A percentile compares a stretch with the other conserved stretches of the same genome.
phyloP scores from a whole-genome alignment of 1,284 basidiomycete genomes.

The Naganishia sp. region DNA sequence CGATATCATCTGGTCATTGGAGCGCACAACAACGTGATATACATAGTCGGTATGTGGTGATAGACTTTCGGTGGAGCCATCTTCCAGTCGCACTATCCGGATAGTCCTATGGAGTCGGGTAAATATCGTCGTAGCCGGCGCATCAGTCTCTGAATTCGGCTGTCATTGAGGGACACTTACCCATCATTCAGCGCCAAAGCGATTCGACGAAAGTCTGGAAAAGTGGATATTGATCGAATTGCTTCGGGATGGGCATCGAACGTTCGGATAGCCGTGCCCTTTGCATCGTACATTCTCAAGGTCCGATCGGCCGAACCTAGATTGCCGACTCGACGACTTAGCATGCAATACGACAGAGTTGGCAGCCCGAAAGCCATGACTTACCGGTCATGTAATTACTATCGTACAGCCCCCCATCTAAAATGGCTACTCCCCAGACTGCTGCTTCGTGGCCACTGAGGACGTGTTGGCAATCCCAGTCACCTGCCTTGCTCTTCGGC shows the following conservation, averaged over 20 bases:
- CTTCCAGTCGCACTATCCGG: conserved; percentile 38
- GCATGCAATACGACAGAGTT: too few species aligned
- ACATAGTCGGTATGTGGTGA: conserved; percentile 43
- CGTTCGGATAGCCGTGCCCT: conserved; percentile 35
- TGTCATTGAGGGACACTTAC: conserved; percentile 37
- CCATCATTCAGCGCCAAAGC: conserved; percentile 48
- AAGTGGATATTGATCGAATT: conserved; percentile 39
- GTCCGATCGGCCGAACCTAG: conserved; percentile 41
- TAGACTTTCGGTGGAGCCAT: conserved; percentile 32
- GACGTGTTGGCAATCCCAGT: conserved; percentile 36
- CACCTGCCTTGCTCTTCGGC: conserved; percentile 23
- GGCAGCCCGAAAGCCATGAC: neutral
- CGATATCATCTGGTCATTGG: conserved; percentile 32
- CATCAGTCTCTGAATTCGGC: neutral
- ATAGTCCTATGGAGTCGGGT: conserved; percentile 34
- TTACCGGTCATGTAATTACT: conserved; percentile 41
- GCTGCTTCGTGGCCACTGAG: conserved; percentile 43
- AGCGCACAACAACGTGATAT: conserved; percentile 36
- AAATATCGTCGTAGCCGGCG: neutral
- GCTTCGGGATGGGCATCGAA: conserved; percentile 44
- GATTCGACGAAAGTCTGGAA: conserved; percentile 36
- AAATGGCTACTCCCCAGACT: conserved; percentile 43
- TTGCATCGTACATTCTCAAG: conserved; percentile 40
- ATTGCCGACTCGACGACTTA: neutral
- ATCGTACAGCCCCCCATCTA: conserved; percentile 36